A percentile compares a stretch with the other conserved stretches of the same genome.
These are phyloP conservation scores for Fusarium multiceps DNA, from an alignment of 2,329 filamentous ascomycete species.

Conservation along the genomic window DNA sequence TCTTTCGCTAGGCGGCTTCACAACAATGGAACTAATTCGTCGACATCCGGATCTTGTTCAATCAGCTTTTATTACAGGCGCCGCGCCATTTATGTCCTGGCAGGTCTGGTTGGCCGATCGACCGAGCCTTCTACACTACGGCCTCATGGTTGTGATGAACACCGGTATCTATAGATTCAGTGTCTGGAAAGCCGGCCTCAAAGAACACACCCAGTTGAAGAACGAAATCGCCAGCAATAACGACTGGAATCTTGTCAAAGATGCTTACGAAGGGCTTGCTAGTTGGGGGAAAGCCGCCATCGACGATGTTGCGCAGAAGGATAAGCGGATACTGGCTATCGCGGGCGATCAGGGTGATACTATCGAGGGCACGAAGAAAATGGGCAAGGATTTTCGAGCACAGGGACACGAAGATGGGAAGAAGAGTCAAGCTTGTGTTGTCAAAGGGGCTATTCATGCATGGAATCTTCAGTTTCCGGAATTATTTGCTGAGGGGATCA, in stretches of 20 bases:
- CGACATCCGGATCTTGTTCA: constrained; percentile 28
- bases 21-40: constrained; percentile 9
- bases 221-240: constrained; percentile 50
- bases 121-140: constrained; percentile 45
- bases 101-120: constrained; percentile 43
- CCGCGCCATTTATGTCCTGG: constrained; percentile 49
- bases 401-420: neutral
- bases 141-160: constrained; percentile 42
- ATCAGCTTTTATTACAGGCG: constrained; percentile 45
- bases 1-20: constrained; percentile 53
- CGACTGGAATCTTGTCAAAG: constrained; percentile 42
- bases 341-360: constrained; percentile 52
- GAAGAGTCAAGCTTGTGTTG: neutral
- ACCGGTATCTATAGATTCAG: constrained; percentile 44
- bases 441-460: constrained; percentile 43
- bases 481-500: constrained; percentile 53
- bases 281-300: constrained; percentile 44
- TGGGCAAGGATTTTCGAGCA: constrained; percentile 7
- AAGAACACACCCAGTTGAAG: constrained; percentile 46
- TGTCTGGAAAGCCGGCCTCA: constrained; percentile 45
- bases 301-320: constrained; percentile 27
- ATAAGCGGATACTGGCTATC: constrained; percentile 42
- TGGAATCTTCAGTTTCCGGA: constrained; percentile 57
- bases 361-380: constrained; percentile 37
- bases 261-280: constrained; percentile 41